Conservation (phyloP, 2,329 filamentous ascomycete species). For the Alternaria arborescens region DNA sequence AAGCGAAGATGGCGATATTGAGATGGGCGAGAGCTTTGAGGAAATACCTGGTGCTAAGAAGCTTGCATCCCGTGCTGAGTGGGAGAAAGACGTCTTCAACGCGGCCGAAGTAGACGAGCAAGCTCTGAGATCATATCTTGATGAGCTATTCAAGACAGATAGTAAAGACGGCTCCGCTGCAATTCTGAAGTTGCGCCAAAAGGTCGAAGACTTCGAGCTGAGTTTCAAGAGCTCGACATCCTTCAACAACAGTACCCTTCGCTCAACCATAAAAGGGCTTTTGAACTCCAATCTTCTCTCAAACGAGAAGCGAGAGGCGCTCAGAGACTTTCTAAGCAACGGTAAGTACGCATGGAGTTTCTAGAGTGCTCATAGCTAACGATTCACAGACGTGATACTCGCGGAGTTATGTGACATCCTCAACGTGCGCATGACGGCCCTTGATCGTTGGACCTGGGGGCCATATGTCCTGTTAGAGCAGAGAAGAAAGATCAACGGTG, state of each 20-base stretch:
- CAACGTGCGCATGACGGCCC: constrained; percentile 41
- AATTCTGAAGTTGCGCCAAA: constrained; percentile 28
- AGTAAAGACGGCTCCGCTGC: constrained; percentile 28
- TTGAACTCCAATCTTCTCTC: constrained; percentile 57
- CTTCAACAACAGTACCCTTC: constrained; percentile 49
- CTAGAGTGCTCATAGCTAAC: neutral
- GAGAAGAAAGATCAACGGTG: constrained; percentile 40
- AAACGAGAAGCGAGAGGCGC: constrained; percentile 46
- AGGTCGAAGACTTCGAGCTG: constrained; percentile 33
- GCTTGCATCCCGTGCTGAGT: constrained; percentile 37
- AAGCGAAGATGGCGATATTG: constrained; percentile 28
- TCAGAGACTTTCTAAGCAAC: constrained; percentile 46
- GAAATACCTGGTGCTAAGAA: constrained; percentile 43
- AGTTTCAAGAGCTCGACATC: constrained; percentile 26
- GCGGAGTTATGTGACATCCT: constrained; percentile 44
- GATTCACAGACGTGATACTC: constrained; percentile 34
- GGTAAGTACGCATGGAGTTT: neutral
- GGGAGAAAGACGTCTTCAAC: constrained; percentile 47
- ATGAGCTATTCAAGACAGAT: constrained; percentile 30
- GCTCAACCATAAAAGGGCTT: constrained; percentile 56
- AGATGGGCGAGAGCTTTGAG: constrained; percentile 43
- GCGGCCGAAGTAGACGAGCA: constrained; percentile 33
- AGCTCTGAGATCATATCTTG: constrained; percentile 35
- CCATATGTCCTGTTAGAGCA: constrained; percentile 40
- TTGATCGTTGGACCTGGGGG: constrained; percentile 43